A percentile compares a stretch with the other conserved stretches of the same genome.
Conservation (phyloP, 164 flowering plant species). For the Hamamelis virginiana region DNA sequence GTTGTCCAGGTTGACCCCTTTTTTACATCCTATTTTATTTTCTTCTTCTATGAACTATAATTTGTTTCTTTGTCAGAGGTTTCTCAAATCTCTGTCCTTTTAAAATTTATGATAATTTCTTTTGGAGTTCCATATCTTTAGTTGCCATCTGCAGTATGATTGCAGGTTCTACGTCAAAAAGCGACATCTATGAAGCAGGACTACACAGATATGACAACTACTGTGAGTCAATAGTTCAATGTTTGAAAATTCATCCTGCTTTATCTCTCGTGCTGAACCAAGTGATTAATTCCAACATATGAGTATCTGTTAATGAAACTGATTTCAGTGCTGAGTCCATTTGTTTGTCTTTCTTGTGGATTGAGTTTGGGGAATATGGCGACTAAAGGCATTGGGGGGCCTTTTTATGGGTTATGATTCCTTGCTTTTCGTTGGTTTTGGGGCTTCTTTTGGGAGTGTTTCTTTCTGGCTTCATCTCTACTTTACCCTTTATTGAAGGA, state of each 20-base stretch:
- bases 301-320: not conserved
- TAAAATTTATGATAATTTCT: not conserved
- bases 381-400: too few relatives aligned
- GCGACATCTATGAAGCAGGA: slow-evolving; percentile 99
- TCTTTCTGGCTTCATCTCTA: too few relatives aligned
- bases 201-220: slow-evolving; percentile 78
- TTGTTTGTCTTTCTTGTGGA: not conserved
- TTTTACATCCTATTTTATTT: slow-evolving; percentile 8
- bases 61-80: not conserved
- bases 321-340: not conserved
- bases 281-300: not conserved
- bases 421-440: too few relatives aligned
- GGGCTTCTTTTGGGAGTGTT: too few relatives aligned
- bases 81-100: not conserved
- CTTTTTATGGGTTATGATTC: too few relatives aligned
- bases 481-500: too few relatives aligned
- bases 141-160: slow-evolving; percentile 38
- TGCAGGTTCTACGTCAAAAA: slow-evolving; percentile 96
- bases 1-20: slow-evolving; percentile 87
- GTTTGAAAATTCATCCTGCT: not conserved
- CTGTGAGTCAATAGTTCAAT: slow-evolving; percentile 44
- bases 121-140: slow-evolving; percentile 24
- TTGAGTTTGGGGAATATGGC: too few relatives aligned
- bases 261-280: not conserved
- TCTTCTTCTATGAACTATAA: not conserved